These are phyloP conservation scores for Dactylellina haptotyla DNA, from an alignment of 2,329 filamentous ascomycete species.

Conservation along the genomic window DNA sequence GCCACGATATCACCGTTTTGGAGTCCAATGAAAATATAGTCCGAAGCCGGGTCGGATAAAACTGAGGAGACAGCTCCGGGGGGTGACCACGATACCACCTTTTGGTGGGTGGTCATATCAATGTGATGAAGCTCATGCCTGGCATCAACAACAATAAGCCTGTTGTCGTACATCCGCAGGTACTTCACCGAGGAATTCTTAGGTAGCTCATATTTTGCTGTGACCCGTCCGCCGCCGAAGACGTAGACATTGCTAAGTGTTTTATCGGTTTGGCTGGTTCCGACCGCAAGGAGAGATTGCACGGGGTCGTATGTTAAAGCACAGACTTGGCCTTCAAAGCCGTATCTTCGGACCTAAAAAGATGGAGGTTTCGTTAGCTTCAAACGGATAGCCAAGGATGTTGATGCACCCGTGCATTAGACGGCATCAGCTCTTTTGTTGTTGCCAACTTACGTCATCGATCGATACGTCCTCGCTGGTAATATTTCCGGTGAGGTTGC, in stretches of 20 bases:
- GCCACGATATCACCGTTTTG: constrained; percentile 85
- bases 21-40: constrained; percentile 89
- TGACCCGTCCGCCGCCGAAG: constrained; percentile 82
- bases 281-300: constrained; percentile 90
- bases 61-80: constrained; percentile 79
- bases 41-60: constrained; percentile 86
- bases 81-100: constrained; percentile 64
- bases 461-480: constrained; percentile 33
- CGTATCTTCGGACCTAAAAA: constrained; percentile 54
- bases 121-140: constrained; percentile 87
- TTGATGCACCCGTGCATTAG: background rate
- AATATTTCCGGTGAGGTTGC: constrained; percentile 35
- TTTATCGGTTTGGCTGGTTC: constrained; percentile 84
- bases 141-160: constrained; percentile 82
- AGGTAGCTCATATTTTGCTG: constrained; percentile 76
- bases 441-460: constrained; percentile 53
- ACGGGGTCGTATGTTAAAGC: constrained; percentile 91
- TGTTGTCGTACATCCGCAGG: constrained; percentile 85
- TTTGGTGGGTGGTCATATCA: constrained; percentile 63
- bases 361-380: constrained; percentile 26
- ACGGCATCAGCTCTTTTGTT: background rate
- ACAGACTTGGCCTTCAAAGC: constrained; percentile 67
- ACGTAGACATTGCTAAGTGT: constrained; percentile 80
- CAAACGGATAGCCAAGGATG: background rate
- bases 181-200: constrained; percentile 78